Evolutionary conservation across 176 grass and related monocot species (phyloP), one percentile per base, ranked within the genome.

Genomic region (Bromus sterilis): DNA sequence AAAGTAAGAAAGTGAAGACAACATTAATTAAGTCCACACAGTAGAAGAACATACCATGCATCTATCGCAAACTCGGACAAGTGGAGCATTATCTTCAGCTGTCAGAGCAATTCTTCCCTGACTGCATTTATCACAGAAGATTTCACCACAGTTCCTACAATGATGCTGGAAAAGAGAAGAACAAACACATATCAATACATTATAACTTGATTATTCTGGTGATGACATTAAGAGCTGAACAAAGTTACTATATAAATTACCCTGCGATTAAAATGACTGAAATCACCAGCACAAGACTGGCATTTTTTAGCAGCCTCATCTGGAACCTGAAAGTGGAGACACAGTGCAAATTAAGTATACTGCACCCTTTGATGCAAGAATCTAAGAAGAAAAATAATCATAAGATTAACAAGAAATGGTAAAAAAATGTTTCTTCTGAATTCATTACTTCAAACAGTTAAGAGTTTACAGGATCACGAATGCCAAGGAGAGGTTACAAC

Each of bases 51-150:
- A 21, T 89, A 99, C 96, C 96, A 99, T 91, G 96, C 96, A 99
- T 86, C 86, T 85, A 91, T 99, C 96, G 80, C 96, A 99, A 77
- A 99, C 96, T 81, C 96, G 91, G 84, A 99, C 96, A 79, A 79
- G 91, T 40, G 87, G 88, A 80, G 93, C 93, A 93, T 91, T 96
- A 67, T 95, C 93, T 23, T 99, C 96, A 39, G 93, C 84, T 66
- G 93, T 99, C 66, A 99, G 89, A 80, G 91, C 79, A 80, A 88
- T 95, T 91, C 96, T 93, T 83, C 93, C 96, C 68, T 95, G 91
- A 40, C 84, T 95, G 71, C 96, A 99, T 86, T 99, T 99, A 83
- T 99, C 96, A 86, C 96, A 95, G 59, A 95, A 99, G 77, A 99
- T 91, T 66, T 99, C 96, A 60, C 96, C 96, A 89, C 96, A 99